Conservation (phyloP, 306 rosid species). For the Corylus heterophylla region DNA sequence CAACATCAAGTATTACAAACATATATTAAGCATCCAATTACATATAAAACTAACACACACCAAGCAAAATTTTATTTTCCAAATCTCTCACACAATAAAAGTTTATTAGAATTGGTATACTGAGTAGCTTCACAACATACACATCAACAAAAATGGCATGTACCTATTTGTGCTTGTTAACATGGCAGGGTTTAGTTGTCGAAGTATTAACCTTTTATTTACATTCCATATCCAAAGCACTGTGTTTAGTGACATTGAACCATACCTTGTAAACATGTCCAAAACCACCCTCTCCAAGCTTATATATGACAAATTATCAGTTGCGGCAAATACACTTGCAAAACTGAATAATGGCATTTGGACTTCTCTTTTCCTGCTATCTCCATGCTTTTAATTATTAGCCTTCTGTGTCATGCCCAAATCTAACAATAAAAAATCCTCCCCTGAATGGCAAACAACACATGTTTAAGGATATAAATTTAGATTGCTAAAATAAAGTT, state of each 20-base stretch:
- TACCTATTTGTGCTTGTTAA: too few species aligned
- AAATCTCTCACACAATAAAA: too few species aligned
- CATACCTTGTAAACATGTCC: constrained; percentile 46
- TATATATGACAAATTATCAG: constrained; percentile 32
- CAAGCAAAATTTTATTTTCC: too few species aligned
- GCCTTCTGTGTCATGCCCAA: constrained; percentile 26
- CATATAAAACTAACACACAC: too few species aligned
- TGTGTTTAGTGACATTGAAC: neutral
- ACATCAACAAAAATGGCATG: too few species aligned
- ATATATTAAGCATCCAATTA: too few species aligned
- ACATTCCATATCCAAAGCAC: neutral
- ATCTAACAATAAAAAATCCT: constrained; percentile 35
- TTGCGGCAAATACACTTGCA: constrained; percentile 34
- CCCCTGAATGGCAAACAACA: constrained; percentile 19
- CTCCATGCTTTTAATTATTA: neutral
- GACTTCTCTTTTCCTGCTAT: constrained; percentile 24
- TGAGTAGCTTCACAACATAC: too few species aligned
- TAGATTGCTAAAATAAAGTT: too few species aligned
- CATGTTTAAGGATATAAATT: neutral
- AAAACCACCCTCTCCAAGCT: constrained; percentile 48
- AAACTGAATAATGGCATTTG: constrained; percentile 44
- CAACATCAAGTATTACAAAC: too few species aligned
- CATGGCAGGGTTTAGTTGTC: too few species aligned
- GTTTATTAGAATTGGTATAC: too few species aligned
- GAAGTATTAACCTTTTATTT: too few species aligned